Base-by-base conservation (phyloP, 1,284 basidiomycete genomes). In the Leucoagaricus sp. region DNA sequence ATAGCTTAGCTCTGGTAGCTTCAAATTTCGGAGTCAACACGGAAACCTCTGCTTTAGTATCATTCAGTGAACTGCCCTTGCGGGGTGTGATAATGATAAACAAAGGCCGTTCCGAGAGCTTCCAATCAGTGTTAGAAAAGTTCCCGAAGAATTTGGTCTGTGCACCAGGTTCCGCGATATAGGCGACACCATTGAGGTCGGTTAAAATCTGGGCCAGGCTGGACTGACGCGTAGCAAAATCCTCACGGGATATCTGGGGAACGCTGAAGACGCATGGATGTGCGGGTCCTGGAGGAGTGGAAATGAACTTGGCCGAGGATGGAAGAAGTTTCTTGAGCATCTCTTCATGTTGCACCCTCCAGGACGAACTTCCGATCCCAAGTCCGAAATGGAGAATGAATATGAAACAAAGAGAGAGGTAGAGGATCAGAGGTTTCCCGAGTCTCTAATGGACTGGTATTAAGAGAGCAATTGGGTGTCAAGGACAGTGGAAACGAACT, bases 1-100 rank as follows among this genome's bases (percentile, higher is more conserved):
- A 75, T 31, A 78, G 64, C 63, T 77, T 83, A 0, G 92, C 91
- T 40, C 93, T 82, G 0, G 84, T 80, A 10, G 80, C 78, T 70
- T 95, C 93, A 60, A 95, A 95, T 48, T 78, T 75, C 0, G 93
- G 92, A 0, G 91, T 89, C 49, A 95, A 72, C 38, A 94, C 68
- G 0, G 79, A 78, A 34, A 93, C 65, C 26, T 77, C 72, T 34
- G 79, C 73, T 36, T 64, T 61, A 10, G 81, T 63, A 3, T 67
- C 55, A 15, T 58, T 63, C 17, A 68, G 62, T 15, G n/a, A 28
- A 15, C 61, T 58, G 25, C 64, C 57, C 9, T 68, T 55, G 10
- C 65, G 59, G 2, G 88, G 80, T 7, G 79, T 77, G 49, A 94
- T 65, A 48, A 90, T 77, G 33, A 94, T 72, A 4, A 95, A 72